These are phyloP conservation scores for Colletotrichum australisinense DNA, from an alignment of 2,329 filamentous ascomycete species.

Conservation along the genomic window DNA sequence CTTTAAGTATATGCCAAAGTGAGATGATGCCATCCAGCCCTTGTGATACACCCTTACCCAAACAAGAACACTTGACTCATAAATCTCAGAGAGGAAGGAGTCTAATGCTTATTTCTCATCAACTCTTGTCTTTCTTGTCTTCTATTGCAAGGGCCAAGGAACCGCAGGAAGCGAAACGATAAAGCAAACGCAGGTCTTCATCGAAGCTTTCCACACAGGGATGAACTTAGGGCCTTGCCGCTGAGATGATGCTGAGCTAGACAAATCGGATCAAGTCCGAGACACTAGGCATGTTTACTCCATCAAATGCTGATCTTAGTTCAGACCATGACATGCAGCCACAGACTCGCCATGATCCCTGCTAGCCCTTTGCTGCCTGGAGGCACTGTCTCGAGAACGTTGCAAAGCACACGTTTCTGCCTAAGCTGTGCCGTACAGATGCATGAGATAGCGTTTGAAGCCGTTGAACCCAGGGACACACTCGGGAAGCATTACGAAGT, in stretches of 20 bases:
- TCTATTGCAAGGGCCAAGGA: background rate
- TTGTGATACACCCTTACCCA: too few relatives aligned
- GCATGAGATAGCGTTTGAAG: background rate
- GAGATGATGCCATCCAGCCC: background rate
- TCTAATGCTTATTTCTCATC: fast-evolving
- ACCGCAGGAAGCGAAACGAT: background rate
- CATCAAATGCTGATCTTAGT: background rate
- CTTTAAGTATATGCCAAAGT: background rate
- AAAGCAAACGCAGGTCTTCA: background rate
- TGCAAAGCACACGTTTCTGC: background rate
- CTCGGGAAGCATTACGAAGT: background rate
- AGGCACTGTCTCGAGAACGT: background rate
- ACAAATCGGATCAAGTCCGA: background rate
- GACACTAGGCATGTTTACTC: background rate
- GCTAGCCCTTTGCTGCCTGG: background rate
- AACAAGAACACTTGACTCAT: background rate
- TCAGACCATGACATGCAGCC: background rate
- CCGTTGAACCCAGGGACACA: fast-evolving
- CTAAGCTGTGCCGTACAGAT: background rate
- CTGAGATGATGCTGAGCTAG: background rate
- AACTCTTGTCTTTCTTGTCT: background rate
- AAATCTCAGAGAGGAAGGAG: background rate
- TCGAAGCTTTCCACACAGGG: background rate
- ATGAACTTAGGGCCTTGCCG: background rate
- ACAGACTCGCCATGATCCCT: background rate